phyloP scores from a whole-genome alignment of 345 rosid species.

The Aquilaria malaccensis region DNA sequence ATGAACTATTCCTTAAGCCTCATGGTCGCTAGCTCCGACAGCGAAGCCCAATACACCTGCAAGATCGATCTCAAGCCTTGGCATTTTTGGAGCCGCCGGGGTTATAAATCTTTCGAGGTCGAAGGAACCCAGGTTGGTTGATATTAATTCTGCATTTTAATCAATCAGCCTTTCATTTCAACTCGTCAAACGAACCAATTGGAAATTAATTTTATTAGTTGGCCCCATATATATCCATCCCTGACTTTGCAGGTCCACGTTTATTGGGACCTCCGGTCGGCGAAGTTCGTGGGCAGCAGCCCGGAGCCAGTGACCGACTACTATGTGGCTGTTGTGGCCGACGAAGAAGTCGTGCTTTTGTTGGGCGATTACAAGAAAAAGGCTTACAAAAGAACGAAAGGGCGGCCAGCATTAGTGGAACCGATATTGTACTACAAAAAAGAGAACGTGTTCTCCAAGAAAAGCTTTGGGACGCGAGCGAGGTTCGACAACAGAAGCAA shows the following conservation, averaged over 20 bases:
- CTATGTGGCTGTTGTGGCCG: slow-evolving; percentile 73
- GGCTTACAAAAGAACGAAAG: slow-evolving; percentile 75
- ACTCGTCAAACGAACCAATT: too few relatives aligned
- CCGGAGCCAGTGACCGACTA: slow-evolving; percentile 76
- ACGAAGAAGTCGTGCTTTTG: slow-evolving; percentile 77
- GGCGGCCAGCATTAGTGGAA: slow-evolving; percentile 69
- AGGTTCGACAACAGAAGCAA: slow-evolving; percentile 57
- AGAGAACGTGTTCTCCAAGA: slow-evolving; percentile 79
- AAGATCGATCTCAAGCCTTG: slow-evolving; percentile 71
- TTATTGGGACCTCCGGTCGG: slow-evolving; percentile 75
- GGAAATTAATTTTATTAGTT: too few relatives aligned
- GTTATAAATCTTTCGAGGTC: slow-evolving; percentile 47
- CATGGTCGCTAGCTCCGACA: slow-evolving; percentile 33
- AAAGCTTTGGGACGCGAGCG: slow-evolving; percentile 64
- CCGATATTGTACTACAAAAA: slow-evolving; percentile 56
- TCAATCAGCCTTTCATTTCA: too few relatives aligned
- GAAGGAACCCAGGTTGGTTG: slow-evolving; percentile 37
- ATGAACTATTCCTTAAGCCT: slow-evolving; percentile 51
- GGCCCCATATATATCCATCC: too few relatives aligned
- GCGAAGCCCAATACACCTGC: slow-evolving; percentile 32
- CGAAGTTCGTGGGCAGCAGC: slow-evolving; percentile 49
- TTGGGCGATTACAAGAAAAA: slow-evolving; percentile 82
- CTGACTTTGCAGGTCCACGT: slow-evolving; percentile 14
- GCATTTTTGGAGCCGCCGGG: slow-evolving; percentile 71
- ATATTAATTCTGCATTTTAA: too few relatives aligned